Percentiles rank a stretch among this genome's conserved stretches.
phyloP scores from a whole-genome alignment of 352 stramenopile genomes.

The Pythium rhizo-oryzae region DNA sequence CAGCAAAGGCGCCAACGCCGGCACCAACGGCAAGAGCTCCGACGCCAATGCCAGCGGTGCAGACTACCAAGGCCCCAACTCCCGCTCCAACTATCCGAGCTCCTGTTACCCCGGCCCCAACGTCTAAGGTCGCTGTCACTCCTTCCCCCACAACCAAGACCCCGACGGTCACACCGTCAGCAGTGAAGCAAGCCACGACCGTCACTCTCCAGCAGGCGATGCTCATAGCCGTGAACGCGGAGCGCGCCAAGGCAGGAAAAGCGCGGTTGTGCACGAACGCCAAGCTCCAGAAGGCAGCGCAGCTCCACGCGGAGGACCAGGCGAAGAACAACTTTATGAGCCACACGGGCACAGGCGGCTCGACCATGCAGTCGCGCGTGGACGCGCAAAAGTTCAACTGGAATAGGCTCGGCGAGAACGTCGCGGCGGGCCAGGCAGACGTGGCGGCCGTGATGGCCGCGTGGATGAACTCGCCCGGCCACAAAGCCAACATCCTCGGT shows the following conservation, averaged over 20 bases:
- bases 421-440: conserved; percentile 43
- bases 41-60: background rate
- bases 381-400: conserved; percentile 31
- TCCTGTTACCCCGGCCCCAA: background rate
- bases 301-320: conserved; percentile 32
- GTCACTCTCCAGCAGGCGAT: conserved; percentile 40
- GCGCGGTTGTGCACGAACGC: conserved; percentile 18
- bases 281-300: conserved; percentile 29
- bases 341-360: conserved; percentile 25
- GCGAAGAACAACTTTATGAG: conserved; percentile 29
- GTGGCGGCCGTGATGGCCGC: conserved; percentile 42
- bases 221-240: conserved; percentile 53
- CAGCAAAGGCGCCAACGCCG: background rate
- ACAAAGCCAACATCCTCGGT: conserved; percentile 51
- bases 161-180: too few species aligned
- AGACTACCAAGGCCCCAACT: background rate
- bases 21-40: background rate
- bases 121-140: too few species aligned
- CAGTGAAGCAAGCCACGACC: too few species aligned
- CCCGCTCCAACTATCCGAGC: background rate
- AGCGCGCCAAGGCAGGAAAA: conserved; percentile 42
- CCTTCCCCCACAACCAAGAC: too few species aligned
- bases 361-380: conserved; percentile 23
- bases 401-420: conserved; percentile 47
- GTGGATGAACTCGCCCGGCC: conserved; percentile 58